These are phyloP conservation scores for Syzygium jambos DNA, from an alignment of 345 rosid species.

Conservation along the genomic window DNA sequence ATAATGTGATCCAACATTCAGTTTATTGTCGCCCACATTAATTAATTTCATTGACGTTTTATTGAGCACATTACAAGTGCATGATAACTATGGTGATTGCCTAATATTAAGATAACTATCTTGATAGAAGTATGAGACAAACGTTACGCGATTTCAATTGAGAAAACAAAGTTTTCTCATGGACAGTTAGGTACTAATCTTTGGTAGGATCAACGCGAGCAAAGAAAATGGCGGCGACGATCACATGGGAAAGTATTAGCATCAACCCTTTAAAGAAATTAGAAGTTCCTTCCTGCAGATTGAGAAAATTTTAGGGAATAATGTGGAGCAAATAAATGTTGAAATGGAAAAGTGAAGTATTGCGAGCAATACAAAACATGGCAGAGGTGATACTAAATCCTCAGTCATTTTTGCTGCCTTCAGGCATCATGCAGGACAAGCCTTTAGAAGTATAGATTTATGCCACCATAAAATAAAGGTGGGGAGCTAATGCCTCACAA, in stretches of 20 bases:
- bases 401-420: not conserved
- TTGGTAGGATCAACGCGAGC: slow-evolving; percentile 9
- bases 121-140: no score
- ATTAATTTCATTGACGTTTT: no score
- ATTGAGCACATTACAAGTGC: no score
- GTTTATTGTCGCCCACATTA: no score
- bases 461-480: not conserved
- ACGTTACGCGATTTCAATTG: not conserved
- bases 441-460: not conserved
- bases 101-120: no score
- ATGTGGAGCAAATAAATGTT: not conserved
- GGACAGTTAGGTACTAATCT: not conserved
- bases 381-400: not conserved
- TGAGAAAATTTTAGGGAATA: no score
- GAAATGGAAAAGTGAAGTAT: not conserved
- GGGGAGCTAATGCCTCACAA: not conserved
- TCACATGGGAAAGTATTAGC: slow-evolving; percentile 13
- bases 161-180: not conserved
- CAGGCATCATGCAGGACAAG: not conserved
- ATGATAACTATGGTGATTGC: no score
- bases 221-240: slow-evolving; percentile 15
- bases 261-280: slow-evolving; percentile 18
- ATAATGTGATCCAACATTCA: no score
- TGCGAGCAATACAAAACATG: not conserved
- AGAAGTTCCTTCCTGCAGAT: slow-evolving; percentile 16